phyloP scores from a whole-genome alignment of 805 yeast species.

The Candida qinlingensis region DNA sequence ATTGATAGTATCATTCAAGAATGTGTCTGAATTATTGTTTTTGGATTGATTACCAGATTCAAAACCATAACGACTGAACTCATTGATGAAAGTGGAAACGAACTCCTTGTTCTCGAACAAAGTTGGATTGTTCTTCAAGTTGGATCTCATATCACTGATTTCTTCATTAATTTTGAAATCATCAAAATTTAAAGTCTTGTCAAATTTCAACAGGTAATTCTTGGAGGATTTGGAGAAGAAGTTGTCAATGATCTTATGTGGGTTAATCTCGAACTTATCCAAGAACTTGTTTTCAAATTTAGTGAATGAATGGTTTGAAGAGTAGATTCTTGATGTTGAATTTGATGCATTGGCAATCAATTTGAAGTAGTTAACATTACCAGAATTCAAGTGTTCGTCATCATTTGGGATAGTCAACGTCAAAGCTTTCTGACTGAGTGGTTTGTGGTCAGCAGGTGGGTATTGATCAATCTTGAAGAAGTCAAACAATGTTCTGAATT shows the following conservation, averaged over 20 bases:
- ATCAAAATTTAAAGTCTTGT: slow-evolving; percentile 26
- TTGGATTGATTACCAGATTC: slow-evolving; percentile 15
- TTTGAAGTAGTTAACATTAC: slow-evolving; percentile 25
- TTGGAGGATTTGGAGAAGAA: slow-evolving; percentile 32
- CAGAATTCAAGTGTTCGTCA: slow-evolving; percentile 14
- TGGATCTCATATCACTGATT: slow-evolving; percentile 20
- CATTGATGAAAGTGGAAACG: slow-evolving; percentile 23
- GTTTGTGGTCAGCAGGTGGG: slow-evolving; percentile 30
- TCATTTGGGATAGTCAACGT: slow-evolving; percentile 30
- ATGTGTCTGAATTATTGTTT: slow-evolving; percentile 18
- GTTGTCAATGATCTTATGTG: slow-evolving; percentile 28
- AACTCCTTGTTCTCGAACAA: slow-evolving; percentile 22
- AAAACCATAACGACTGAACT: slow-evolving; percentile 23
- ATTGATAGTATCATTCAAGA: slow-evolving; percentile 26
- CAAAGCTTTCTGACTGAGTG: slow-evolving; percentile 31
- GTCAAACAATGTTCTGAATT: slow-evolving; percentile 27
- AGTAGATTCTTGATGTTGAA: slow-evolving; percentile 29
- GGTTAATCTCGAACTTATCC: slow-evolving; percentile 37
- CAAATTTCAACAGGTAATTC: slow-evolving; percentile 29
- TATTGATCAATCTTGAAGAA: slow-evolving; percentile 28
- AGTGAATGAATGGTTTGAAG: slow-evolving; percentile 30
- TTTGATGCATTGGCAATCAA: slow-evolving; percentile 31
- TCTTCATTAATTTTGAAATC: slow-evolving; percentile 24
- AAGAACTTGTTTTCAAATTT: slow-evolving; percentile 36
- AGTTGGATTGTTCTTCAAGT: slow-evolving; percentile 18